Percentiles rank a stretch among this genome's conserved stretches.
Conservation (phyloP, 805 yeast species). For the Spathaspora arborariae region DNA sequence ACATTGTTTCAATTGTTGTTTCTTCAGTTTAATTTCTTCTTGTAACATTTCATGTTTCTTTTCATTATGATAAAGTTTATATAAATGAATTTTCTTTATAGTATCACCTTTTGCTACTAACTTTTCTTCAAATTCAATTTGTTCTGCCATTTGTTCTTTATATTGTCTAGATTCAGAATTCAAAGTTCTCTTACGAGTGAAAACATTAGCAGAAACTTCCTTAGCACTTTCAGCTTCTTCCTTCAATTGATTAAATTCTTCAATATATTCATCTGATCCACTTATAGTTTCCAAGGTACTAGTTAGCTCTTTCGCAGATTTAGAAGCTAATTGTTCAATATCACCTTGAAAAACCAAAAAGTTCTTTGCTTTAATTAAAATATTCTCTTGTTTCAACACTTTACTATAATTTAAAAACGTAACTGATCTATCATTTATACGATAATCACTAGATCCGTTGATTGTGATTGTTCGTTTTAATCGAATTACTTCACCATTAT, state of each 20-base stretch:
- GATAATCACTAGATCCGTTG: slow-evolving; percentile 64
- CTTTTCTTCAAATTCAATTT: slow-evolving; percentile 59
- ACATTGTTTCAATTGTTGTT: slow-evolving; percentile 31
- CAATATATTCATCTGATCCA: slow-evolving; percentile 67
- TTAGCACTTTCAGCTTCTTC: slow-evolving; percentile 65
- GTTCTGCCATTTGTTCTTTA: slow-evolving; percentile 69
- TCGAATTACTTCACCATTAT: slow-evolving; percentile 53
- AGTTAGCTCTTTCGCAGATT: slow-evolving; percentile 73
- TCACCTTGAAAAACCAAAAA: slow-evolving; percentile 96
- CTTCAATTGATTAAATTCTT: slow-evolving; percentile 62
- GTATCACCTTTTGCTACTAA: slow-evolving; percentile 45
- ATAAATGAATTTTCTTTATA: slow-evolving; percentile 50
- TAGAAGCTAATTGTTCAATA: slow-evolving; percentile 89
- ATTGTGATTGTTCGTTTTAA: slow-evolving; percentile 60
- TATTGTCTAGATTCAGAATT: slow-evolving; percentile 76
- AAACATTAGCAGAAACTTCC: slow-evolving; percentile 58
- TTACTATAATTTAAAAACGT: slow-evolving; percentile 62
- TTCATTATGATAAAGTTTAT: slow-evolving; percentile 64
- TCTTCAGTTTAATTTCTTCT: slow-evolving; percentile 31
- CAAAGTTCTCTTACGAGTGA: slow-evolving; percentile 64
- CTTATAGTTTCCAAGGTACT: slow-evolving; percentile 75
- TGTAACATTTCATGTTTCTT: slow-evolving; percentile 32
- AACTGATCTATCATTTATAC: slow-evolving; percentile 57
- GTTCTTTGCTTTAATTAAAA: slow-evolving; percentile 83
- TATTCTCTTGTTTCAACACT: slow-evolving; percentile 71